Evolutionary conservation across 2,329 filamentous ascomycete genomes (phyloP).

Genomic region (Furcasterigmium furcatum): DNA sequence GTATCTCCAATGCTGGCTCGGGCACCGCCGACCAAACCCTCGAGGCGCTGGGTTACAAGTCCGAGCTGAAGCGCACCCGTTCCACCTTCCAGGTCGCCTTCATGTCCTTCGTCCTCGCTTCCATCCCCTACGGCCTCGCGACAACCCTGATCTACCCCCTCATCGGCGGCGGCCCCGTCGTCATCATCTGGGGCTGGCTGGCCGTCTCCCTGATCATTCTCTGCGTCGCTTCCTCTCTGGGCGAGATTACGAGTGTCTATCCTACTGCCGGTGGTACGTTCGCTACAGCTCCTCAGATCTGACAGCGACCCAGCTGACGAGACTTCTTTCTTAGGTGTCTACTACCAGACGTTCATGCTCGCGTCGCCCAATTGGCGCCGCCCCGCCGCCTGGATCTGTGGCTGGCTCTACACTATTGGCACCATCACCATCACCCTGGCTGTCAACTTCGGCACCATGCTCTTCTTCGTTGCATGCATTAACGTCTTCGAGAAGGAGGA

Average conservation of each 20-base stretch:
- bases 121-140: constrained; percentile 70
- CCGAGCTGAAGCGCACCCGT: constrained; percentile 61
- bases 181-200: constrained; percentile 73
- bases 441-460: constrained; percentile 77
- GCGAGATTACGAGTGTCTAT: constrained; percentile 73
- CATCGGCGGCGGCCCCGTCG: constrained; percentile 62
- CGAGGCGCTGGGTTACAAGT: constrained; percentile 62
- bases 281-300: background rate
- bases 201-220: constrained; percentile 66
- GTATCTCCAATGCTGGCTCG: constrained; percentile 16
- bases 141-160: constrained; percentile 69
- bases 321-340: constrained; percentile 51
- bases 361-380: constrained; percentile 58
- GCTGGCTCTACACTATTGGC: constrained; percentile 74
- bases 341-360: constrained; percentile 78
- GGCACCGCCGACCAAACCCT: constrained; percentile 59
- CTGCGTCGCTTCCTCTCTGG: constrained; percentile 67
- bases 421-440: constrained; percentile 81
- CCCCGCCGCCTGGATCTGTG: constrained; percentile 67
- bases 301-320: constrained; percentile 1
- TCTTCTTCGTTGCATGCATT: constrained; percentile 55
- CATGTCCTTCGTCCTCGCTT: constrained; percentile 74
- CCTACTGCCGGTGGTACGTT: constrained; percentile 65
- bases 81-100: constrained; percentile 69
- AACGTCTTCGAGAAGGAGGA: constrained; percentile 49